Evolutionary conservation across 805 yeast genomes (phyloP).

Genomic region (Nakazawaea ambrosiae): DNA sequence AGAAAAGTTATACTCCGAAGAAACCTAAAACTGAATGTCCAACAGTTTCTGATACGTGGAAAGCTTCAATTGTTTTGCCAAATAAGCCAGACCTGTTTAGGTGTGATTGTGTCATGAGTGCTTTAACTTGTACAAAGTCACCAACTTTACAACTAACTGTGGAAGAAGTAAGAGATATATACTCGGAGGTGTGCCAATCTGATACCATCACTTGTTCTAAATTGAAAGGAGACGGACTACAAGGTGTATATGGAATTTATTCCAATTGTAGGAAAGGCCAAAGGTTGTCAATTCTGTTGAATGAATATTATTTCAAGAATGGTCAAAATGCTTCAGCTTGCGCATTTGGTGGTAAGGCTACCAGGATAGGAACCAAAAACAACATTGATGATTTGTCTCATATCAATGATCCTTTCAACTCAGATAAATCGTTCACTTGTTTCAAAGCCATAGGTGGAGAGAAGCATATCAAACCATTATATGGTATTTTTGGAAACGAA

Average conservation of each 20-base stretch:
- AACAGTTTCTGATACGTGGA: slow-evolving; percentile 14
- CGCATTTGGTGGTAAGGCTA: slow-evolving; percentile 9
- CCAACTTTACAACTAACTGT: slow-evolving; percentile 17
- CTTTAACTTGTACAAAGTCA: slow-evolving; percentile 29
- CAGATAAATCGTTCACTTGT: slow-evolving; percentile 2
- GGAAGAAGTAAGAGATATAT: slow-evolving; percentile 18
- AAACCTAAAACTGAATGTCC: slow-evolving; percentile 5
- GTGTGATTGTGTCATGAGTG: slow-evolving; percentile 37
- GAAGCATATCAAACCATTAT: slow-evolving; percentile 1
- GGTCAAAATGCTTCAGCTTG: slow-evolving; percentile 16
- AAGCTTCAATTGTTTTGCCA: slow-evolving; percentile 25
- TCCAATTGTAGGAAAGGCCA: slow-evolving; percentile 33
- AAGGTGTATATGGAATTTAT: slow-evolving; percentile 34
- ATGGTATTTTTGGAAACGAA: slow-evolving; percentile 4
- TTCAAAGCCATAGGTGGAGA: slow-evolving; percentile 7
- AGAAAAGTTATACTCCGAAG: slow-evolving; percentile 3
- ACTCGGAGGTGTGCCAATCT: slow-evolving; percentile 27
- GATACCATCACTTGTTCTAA: slow-evolving; percentile 29
- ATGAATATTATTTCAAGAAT: slow-evolving; percentile 25
- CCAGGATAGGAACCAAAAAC: slow-evolving; percentile 4
- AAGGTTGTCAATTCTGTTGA: slow-evolving; percentile 33
- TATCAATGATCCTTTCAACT: slow-evolving; percentile 6
- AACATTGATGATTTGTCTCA: slow-evolving; percentile 4
- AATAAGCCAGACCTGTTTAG: slow-evolving; percentile 32
- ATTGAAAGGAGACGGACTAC: slow-evolving; percentile 26